A percentile compares a stretch with the other conserved stretches of the same genome.
These are phyloP conservation scores for Auricularia sp. DNA, from an alignment of 768 basidiomycete species.

Conservation along the genomic window DNA sequence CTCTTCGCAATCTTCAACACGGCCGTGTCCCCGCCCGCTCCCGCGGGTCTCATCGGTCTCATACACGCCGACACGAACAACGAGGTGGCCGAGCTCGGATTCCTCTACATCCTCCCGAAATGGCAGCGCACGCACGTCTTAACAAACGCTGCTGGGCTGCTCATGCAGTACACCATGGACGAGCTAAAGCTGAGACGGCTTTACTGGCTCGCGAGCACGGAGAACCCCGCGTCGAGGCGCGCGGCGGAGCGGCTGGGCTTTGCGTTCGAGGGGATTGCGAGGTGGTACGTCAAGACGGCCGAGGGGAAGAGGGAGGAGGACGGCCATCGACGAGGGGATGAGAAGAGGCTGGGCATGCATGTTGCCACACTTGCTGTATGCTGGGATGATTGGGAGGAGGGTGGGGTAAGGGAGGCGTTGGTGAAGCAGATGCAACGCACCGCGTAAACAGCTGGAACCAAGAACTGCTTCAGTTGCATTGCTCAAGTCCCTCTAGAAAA, in stretches of 20 bases:
- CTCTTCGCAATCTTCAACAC: constrained; percentile 49
- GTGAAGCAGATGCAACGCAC: background rate
- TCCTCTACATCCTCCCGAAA: constrained; percentile 40
- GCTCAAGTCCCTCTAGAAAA: no score
- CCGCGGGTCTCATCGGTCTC: constrained; percentile 37
- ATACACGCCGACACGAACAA: constrained; percentile 33
- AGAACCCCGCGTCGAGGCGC: constrained; percentile 38
- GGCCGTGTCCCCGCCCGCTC: constrained; percentile 15
- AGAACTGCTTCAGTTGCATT: no score
- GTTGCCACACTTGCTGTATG: constrained; percentile 41
- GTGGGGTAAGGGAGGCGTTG: background rate
- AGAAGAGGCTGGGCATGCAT: constrained; percentile 28
- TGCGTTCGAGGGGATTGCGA: constrained; percentile 37
- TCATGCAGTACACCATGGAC: constrained; percentile 24
- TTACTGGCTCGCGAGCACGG: constrained; percentile 46
- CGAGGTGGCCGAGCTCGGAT: constrained; percentile 46
- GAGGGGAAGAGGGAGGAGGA: constrained; percentile 25
- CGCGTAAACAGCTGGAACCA: no score
- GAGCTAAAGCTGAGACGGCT: constrained; percentile 47
- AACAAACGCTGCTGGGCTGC: constrained; percentile 32
- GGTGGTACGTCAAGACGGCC: constrained; percentile 46
- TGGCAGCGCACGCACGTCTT: constrained; percentile 61
- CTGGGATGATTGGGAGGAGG: constrained; percentile 52
- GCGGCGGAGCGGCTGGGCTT: constrained; percentile 56
- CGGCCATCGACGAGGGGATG: constrained; percentile 19